Conservation (phyloP, 768 basidiomycete genomes). For the Phanerochaete carnosa region DNA sequence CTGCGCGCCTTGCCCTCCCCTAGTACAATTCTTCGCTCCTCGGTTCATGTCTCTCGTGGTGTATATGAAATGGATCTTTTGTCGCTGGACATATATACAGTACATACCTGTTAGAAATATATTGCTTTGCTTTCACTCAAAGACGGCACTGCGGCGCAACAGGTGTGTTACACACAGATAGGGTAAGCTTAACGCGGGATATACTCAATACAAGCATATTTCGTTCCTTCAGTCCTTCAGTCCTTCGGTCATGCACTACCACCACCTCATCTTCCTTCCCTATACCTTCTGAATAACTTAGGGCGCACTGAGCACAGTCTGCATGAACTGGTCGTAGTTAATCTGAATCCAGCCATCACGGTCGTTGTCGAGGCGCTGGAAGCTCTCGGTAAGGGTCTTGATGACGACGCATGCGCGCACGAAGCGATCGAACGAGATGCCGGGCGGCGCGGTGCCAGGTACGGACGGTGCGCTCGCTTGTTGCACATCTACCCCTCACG, state of each 20-base stretch:
- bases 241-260: not conserved
- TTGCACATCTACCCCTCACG: slow-evolving; percentile 44
- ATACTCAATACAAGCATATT: not conserved
- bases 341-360: slow-evolving; percentile 68
- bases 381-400: slow-evolving; percentile 73
- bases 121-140: not conserved
- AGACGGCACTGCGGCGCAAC: not conserved
- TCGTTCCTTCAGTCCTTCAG: not conserved
- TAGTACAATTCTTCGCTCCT: not conserved
- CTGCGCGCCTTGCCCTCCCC: not conserved
- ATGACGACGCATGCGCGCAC: slow-evolving; percentile 82
- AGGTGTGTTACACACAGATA: no score
- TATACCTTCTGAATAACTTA: slow-evolving; percentile 33
- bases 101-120: not conserved
- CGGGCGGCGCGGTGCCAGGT: slow-evolving; percentile 32
- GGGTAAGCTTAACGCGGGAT: not conserved
- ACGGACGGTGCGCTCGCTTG: slow-evolving; percentile 47
- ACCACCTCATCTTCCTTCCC: not conserved
- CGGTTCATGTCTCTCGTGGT: not conserved
- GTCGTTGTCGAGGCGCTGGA: slow-evolving; percentile 63
- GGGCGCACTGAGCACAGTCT: slow-evolving; percentile 59
- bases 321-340: slow-evolving; percentile 71
- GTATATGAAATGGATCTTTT: slow-evolving; percentile 1
- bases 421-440: slow-evolving; percentile 85
- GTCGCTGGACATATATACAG: not conserved